phyloP scores from a whole-genome alignment of 371 early-diverging fungal species.

The Mortierella sp. region DNA sequence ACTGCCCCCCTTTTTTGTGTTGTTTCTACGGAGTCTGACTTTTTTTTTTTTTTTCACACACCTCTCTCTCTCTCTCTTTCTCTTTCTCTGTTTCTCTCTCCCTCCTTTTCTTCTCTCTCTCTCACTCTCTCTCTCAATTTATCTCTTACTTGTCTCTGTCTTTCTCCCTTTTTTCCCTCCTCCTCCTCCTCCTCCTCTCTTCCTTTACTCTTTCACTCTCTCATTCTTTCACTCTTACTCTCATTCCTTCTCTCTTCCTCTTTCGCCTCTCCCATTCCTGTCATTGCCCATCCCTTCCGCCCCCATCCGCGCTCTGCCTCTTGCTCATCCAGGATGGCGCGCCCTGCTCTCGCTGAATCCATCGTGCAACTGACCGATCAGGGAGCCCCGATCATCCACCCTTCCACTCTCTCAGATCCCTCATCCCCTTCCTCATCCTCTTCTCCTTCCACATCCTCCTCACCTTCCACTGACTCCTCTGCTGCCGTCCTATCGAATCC shows the following conservation, averaged over 20 bases:
- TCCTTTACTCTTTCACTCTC: background rate
- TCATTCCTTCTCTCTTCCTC: background rate
- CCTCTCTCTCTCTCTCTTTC: background rate
- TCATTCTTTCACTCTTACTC: background rate
- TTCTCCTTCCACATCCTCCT: no score
- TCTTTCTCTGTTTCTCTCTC: background rate
- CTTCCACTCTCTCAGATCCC: background rate
- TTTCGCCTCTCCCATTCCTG: background rate
- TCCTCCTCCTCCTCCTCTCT: no score
- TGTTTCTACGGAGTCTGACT: background rate
- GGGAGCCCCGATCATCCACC: background rate
- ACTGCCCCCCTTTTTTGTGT: background rate
- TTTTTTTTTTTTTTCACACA: background rate
- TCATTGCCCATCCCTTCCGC: background rate
- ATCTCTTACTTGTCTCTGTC: background rate
- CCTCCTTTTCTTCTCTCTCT: background rate
- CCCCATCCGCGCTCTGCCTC: slow-evolving; percentile 1
- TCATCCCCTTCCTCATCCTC: background rate
- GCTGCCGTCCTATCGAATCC: background rate
- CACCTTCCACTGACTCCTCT: background rate
- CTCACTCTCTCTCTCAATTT: no score
- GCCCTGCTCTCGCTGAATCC: slow-evolving; percentile 1
- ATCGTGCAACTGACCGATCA: background rate
- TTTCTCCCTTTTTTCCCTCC: no score
- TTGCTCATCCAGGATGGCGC: slow-evolving; percentile 2